These are phyloP conservation scores for Jasminum sambac DNA, from an alignment of 257 asterid genomes.

Conservation along the genomic window DNA sequence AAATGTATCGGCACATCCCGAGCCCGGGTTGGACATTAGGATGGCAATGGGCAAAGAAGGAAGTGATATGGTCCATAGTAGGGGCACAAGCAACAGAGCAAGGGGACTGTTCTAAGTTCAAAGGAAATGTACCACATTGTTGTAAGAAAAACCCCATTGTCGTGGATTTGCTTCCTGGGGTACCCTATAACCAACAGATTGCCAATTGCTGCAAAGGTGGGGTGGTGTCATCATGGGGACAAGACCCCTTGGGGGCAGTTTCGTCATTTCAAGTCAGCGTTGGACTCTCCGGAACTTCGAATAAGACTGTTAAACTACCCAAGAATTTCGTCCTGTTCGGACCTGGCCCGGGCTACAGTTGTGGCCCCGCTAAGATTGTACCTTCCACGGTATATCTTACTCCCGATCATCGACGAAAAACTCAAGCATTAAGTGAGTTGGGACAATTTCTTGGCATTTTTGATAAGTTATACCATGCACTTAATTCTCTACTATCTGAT, in stretches of 20 bases:
- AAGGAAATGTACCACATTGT: conserved; percentile 71
- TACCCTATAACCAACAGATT: conserved; percentile 75
- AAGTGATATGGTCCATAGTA: conserved; percentile 75
- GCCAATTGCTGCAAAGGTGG: conserved; percentile 85
- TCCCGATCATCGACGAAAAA: conserved; percentile 61
- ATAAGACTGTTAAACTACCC: conserved; percentile 74
- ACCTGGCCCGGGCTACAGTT: conserved; percentile 78
- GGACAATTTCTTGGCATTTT: not conserved
- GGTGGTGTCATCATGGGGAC: conserved; percentile 77
- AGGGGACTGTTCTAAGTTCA: conserved; percentile 79
- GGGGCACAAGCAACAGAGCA: conserved; percentile 85
- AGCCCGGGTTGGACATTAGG: conserved; percentile 76
- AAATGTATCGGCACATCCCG: conserved; percentile 68
- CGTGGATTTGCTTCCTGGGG: conserved; percentile 76
- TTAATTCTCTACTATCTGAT: not conserved
- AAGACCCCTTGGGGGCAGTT: conserved; percentile 62
- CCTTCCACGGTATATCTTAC: conserved; percentile 64
- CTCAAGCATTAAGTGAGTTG: conserved; percentile 65
- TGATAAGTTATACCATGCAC: not conserved
- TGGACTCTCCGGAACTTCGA: conserved; percentile 70
- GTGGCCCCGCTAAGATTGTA: conserved; percentile 73
- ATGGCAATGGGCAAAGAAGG: conserved; percentile 84
- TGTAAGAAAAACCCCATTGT: conserved; percentile 57
- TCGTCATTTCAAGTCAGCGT: conserved; percentile 77
- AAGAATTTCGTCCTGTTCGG: conserved; percentile 60